Conservation (phyloP, 176 grass and related monocot species). For the Triticum turgidum region DNA sequence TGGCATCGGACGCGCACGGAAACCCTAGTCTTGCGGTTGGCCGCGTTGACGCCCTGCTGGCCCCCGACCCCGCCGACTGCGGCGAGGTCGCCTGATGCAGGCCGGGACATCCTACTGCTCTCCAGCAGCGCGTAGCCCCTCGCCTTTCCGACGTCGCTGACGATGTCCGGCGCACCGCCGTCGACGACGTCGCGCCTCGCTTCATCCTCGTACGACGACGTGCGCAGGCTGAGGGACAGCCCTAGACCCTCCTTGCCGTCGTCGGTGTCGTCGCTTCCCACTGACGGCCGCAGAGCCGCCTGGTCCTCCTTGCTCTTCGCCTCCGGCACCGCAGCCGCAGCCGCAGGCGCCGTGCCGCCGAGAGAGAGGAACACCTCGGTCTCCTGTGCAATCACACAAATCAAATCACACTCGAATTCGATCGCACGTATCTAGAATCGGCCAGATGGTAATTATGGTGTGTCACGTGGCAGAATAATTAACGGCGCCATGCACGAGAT, state of each 20-base stretch:
- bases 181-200: constrained; percentile 11
- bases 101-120: constrained; percentile 50
- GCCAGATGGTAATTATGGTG: constrained; percentile 46
- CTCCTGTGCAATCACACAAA: constrained; percentile 39
- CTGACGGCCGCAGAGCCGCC: constrained; percentile 12
- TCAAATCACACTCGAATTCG: constrained; percentile 27
- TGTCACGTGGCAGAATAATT: constrained; percentile 46
- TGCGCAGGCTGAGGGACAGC: constrained; percentile 63
- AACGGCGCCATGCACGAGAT: constrained; percentile 26
- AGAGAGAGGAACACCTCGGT: constrained; percentile 73
- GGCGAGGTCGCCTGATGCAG: constrained; percentile 7
- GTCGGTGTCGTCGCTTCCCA: constrained; percentile 37
- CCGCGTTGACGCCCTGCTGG: constrained; percentile 81
- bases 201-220: constrained; percentile 44
- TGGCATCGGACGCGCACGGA: constrained; percentile 88
- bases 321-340: constrained; percentile 21
- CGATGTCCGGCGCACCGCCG: background rate
- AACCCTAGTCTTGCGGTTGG: constrained; percentile 98
- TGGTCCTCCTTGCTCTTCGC: constrained; percentile 42
- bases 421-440: constrained; percentile 5
- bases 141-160: constrained; percentile 6
- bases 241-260: constrained; percentile 68
- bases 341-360: constrained; percentile 28
- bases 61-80: constrained; percentile 43
- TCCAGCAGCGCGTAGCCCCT: constrained; percentile 51